Base-by-base conservation (phyloP, 106 monocot species). In the Ottelia alismoides region DNA sequence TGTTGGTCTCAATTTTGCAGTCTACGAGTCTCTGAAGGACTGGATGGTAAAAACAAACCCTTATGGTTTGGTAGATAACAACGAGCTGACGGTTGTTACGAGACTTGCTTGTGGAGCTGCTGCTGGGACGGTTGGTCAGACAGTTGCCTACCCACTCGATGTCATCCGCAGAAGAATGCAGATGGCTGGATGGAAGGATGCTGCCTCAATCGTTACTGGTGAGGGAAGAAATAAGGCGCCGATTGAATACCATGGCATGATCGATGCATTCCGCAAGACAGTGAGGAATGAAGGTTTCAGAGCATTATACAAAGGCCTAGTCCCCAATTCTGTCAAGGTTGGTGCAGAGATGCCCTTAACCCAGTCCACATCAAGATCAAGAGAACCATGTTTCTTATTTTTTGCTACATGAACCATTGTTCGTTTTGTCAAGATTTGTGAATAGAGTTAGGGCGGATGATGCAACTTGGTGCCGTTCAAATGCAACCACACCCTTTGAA, bases 141-240 rank as follows among this genome's bases (percentile, higher is more conserved):
- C 85, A 43, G 81, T 85, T 44, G 85, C 91, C 5, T 92, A 92
- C 58, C 91, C 91, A 22, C 81, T 92, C 6, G 91, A 92, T 66
- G 91, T 92, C 20, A 82, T 92, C 47, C 53, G 85, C 5, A 75
- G 91, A 59, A 75, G 85, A 54, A 92, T 92, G 91, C 91, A 92
- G 30, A 92, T 92, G 91, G 75, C 70, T 20, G 91, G 91, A 2
- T 92, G 91, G 91, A 92, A 76, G 56, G 78, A 79, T 70, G 91
- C 85, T 61, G 65, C 81, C 55, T 51, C 72, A 1, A 55, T 92
- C 55, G 35, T 92, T 2, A 68, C 69, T 22, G 81, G 77, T 2
- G 51, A 85, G 25, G 81, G 75, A 11, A n/a, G n/a, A n/a, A n/a
- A n/a, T n/a, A 77, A 74, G 35, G 55, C 61, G 31, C 47, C 70